phyloP scores from a whole-genome alignment of 495 filamentous ascomycete species.

The Corynascus novoguineensis region DNA sequence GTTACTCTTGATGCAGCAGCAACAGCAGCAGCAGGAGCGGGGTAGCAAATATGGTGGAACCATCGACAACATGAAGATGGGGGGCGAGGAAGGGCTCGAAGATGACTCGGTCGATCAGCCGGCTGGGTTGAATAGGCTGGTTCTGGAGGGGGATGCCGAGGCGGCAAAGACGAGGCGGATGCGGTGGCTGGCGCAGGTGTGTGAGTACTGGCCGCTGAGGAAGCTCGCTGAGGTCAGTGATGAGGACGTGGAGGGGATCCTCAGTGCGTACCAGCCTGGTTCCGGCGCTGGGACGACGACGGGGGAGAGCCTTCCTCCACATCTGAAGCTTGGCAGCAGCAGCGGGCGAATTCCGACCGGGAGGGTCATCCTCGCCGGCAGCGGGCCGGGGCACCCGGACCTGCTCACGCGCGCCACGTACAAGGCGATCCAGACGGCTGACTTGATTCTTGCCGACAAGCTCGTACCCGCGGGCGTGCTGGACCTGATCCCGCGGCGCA shows the following conservation, averaged over 20 bases:
- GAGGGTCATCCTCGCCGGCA: conserved; percentile 81
- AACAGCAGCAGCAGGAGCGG: conserved; percentile 27
- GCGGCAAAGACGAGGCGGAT: conserved; percentile 75
- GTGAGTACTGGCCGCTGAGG: conserved; percentile 95
- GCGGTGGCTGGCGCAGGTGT: conserved; percentile 92
- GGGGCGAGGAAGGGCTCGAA: conserved; percentile 58
- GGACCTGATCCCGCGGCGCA: conserved; percentile 82
- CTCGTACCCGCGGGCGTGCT: conserved; percentile 85
- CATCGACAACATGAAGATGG: conserved; percentile 16
- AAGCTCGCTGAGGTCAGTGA: conserved; percentile 75
- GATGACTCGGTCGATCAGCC: conserved; percentile 81
- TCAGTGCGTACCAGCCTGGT: conserved; percentile 56
- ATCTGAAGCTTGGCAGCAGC: background rate
- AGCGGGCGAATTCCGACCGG: conserved; percentile 33
- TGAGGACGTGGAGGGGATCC: conserved; percentile 65
- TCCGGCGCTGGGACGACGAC: background rate
- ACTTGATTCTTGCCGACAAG: conserved; percentile 91
- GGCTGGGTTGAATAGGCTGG: conserved; percentile 78
- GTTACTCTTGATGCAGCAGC: conserved; percentile 58
- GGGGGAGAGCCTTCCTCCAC: too few relatives aligned
- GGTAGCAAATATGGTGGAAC: too few relatives aligned
- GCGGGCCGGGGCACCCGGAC: conserved; percentile 90
- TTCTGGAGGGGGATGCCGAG: conserved; percentile 65
- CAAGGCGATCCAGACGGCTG: conserved; percentile 75
- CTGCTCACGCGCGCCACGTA: conserved; percentile 84